These are phyloP conservation scores for Scheffersomyces lignicola DNA, from an alignment of 1,139 yeast genomes.

Conservation along the genomic window DNA sequence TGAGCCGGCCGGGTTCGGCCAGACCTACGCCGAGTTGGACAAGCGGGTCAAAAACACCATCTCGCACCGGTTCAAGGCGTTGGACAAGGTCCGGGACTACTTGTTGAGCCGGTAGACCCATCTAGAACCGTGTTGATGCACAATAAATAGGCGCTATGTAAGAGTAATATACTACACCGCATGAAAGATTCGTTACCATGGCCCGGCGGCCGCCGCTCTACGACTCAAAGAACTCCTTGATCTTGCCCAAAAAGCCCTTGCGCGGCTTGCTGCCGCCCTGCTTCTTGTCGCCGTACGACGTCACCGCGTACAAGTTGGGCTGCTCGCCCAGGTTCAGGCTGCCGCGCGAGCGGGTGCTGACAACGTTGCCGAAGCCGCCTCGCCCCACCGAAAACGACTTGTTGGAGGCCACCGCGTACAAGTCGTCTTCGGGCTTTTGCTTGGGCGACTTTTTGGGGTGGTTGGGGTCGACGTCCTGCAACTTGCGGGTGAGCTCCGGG, in stretches of 20 bases:
- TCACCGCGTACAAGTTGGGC: constrained; percentile 25
- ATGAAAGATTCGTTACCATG: no score
- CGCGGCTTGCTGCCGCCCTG: constrained; percentile 15
- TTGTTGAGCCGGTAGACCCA: constrained; percentile 28
- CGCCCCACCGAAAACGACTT: constrained; percentile 45
- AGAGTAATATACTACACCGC: neutral
- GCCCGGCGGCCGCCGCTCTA: no score
- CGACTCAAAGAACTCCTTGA: constrained; percentile 28
- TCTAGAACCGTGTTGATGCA: constrained; percentile 2
- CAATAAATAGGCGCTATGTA: constrained; percentile 3
- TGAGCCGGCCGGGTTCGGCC: constrained; percentile 66
- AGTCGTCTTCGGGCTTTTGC: constrained; percentile 20
- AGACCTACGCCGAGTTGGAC: constrained; percentile 93
- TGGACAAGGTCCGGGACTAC: constrained; percentile 65
- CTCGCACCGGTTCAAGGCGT: constrained; percentile 85
- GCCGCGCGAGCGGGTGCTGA: constrained; percentile 15
- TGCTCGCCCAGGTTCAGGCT: constrained; percentile 9
- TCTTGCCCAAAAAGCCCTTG: constrained; percentile 32
- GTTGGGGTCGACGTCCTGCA: constrained; percentile 65
- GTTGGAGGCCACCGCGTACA: constrained; percentile 38
- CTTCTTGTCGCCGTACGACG: constrained; percentile 24
- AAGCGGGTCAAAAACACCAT: constrained; percentile 72
- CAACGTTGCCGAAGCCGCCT: constrained; percentile 53
- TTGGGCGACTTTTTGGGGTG: constrained; percentile 12
- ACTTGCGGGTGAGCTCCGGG: constrained; percentile 58